phyloP scores from a whole-genome alignment of 305 asterid species.

The Petunia hybrid region DNA sequence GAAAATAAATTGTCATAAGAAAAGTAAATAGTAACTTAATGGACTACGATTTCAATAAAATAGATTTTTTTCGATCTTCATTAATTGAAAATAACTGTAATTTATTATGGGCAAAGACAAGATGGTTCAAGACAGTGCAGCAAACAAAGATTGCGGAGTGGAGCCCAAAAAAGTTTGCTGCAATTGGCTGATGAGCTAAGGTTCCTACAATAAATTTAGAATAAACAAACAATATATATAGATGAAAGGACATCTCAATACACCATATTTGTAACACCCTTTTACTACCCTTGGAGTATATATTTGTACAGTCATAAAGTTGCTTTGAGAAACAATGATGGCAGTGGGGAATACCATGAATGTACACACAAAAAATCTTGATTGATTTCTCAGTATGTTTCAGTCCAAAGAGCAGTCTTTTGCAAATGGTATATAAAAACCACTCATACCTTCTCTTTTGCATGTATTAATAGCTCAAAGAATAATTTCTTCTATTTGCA shows the following conservation, averaged over 20 bases:
- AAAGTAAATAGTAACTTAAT: too few relatives aligned
- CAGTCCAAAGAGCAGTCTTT: constrained; percentile 7
- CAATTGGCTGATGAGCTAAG: too few relatives aligned
- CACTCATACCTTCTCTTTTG: background rate
- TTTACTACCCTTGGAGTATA: background rate
- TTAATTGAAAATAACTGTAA: too few relatives aligned
- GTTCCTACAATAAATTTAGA: background rate
- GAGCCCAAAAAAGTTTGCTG: too few relatives aligned
- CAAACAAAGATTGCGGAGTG: too few relatives aligned
- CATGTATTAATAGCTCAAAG: too few relatives aligned
- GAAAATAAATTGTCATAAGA: too few relatives aligned
- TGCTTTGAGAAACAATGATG: constrained; percentile 38
- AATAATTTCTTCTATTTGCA: too few relatives aligned
- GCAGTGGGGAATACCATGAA: constrained; percentile 66
- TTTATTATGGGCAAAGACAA: too few relatives aligned
- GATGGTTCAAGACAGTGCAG: too few relatives aligned
- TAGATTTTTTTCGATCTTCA: too few relatives aligned
- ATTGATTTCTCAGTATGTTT: background rate
- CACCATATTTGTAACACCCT: constrained; percentile 35
- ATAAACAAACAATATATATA: constrained; percentile 43
- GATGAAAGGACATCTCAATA: constrained; percentile 60
- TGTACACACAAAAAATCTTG: constrained; percentile 34
- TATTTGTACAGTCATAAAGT: constrained; percentile 9
- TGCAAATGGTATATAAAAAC: background rate
- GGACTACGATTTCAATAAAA: too few relatives aligned